phyloP scores from a whole-genome alignment of 768 basidiomycete species.

The Mycena olivaceomarginata region DNA sequence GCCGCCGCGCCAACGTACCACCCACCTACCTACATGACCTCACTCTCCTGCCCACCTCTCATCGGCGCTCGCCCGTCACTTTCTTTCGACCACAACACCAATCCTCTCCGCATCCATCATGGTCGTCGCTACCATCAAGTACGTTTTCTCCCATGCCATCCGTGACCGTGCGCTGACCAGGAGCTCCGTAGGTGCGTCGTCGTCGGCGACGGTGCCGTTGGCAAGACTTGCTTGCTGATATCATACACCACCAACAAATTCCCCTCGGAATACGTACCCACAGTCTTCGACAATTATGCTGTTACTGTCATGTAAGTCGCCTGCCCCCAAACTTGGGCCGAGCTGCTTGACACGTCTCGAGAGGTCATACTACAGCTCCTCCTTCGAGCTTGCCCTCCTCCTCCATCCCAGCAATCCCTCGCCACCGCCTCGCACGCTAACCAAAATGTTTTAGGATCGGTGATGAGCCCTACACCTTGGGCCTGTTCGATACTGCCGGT shows the following conservation, averaged over 20 bases:
- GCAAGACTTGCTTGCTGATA: slow-evolving; percentile 98
- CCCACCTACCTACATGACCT: no score
- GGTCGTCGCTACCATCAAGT: slow-evolving; percentile 44
- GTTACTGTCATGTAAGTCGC: slow-evolving; percentile 88
- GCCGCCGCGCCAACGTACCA: no score
- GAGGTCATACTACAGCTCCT: no score
- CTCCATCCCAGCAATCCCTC: no score
- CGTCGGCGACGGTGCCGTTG: slow-evolving; percentile 98
- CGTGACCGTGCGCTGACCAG: not conserved
- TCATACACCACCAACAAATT: slow-evolving; percentile 99
- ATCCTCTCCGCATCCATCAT: slow-evolving; percentile 18
- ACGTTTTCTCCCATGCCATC: slow-evolving; percentile 2
- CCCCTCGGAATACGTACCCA: slow-evolving; percentile 99
- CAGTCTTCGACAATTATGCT: slow-evolving; percentile 98
- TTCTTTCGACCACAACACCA: no score
- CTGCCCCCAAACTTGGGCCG: no score
- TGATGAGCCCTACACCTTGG: slow-evolving; percentile 98
- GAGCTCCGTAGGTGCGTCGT: slow-evolving; percentile 87
- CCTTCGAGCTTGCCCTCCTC: no score
- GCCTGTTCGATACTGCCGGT: slow-evolving; percentile 98
- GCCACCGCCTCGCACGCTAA: no score
- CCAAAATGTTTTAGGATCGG: slow-evolving; percentile 77
- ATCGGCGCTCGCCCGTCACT: no score
- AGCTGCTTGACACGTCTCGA: no score
- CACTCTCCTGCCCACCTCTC: no score